These are phyloP conservation scores for Hymenoscyphus salicellus DNA, from an alignment of 2,329 filamentous ascomycete species.

Conservation along the genomic window DNA sequence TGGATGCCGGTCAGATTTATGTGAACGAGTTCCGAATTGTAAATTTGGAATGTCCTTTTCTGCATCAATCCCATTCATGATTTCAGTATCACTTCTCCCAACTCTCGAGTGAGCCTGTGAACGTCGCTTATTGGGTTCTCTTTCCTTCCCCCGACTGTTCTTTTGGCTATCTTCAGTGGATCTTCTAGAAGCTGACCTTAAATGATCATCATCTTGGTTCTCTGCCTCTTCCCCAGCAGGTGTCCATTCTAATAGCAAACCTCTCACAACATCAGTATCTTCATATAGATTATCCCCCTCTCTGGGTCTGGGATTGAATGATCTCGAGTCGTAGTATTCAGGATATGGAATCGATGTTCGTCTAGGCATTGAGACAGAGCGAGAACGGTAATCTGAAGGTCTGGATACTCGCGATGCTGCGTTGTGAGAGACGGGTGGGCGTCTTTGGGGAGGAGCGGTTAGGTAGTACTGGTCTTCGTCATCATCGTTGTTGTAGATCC, in stretches of 20 bases:
- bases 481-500: not conserved
- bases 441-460: not conserved
- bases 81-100: not conserved
- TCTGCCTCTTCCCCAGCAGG: conserved; percentile 6
- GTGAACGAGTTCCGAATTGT: not conserved
- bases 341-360: conserved; percentile 3
- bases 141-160: not conserved
- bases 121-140: not conserved
- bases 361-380: not conserved
- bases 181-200: not conserved
- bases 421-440: not conserved
- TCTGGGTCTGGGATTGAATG: conserved; percentile 1
- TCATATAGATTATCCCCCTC: not conserved
- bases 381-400: not conserved
- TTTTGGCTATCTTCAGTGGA: not conserved
- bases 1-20: not conserved
- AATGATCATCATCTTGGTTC: not conserved
- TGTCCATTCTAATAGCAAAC: conserved; percentile 9
- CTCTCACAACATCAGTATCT: conserved; percentile 4
- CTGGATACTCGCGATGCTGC: not conserved
- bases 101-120: not conserved
- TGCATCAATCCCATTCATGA: not conserved
- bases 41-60: not conserved
- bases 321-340: conserved; percentile 7
- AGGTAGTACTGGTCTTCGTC: not conserved